Evolutionary conservation across 148 eudicot species (phyloP).

Genomic region (Hydrangea macrophylla): DNA sequence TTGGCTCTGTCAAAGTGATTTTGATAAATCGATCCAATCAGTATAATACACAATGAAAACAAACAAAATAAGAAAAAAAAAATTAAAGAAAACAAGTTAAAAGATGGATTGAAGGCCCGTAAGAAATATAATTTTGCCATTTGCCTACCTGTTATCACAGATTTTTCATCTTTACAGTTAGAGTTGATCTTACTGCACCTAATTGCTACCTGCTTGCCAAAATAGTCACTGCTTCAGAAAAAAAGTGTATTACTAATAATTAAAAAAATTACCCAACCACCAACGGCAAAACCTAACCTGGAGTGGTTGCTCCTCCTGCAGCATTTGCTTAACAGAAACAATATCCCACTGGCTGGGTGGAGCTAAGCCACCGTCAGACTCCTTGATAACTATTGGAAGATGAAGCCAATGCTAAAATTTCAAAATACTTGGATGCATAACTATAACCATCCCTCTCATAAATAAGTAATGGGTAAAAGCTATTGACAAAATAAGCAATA

Average conservation of each 20-base stretch:
- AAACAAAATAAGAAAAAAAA: too few relatives aligned
- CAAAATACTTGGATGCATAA: not conserved
- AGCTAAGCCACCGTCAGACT: conserved; percentile 97
- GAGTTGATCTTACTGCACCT: conserved; percentile 97
- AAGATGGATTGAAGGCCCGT: not conserved
- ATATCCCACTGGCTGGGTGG: conserved; percentile 99
- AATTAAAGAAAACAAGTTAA: too few relatives aligned
- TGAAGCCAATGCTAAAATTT: not conserved
- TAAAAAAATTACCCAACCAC: not conserved
- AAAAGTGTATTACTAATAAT: too few relatives aligned
- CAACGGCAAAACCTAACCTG: conserved; percentile 56
- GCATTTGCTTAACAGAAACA: conserved; percentile 98
- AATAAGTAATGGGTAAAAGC: not conserved
- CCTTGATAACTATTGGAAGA: conserved; percentile 69
- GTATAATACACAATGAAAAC: too few relatives aligned
- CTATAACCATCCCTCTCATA: not conserved
- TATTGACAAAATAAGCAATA: too few relatives aligned
- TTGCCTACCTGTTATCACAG: conserved; percentile 88
- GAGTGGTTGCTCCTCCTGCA: conserved; percentile 99
- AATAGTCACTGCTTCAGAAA: conserved; percentile 13
- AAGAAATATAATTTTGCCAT: conserved; percentile 69
- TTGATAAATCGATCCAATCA: not conserved
- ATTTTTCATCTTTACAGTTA: conserved; percentile 93
- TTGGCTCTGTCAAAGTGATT: not conserved
- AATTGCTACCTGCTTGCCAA: conserved; percentile 69